Evolutionary conservation across 176 grass and related monocot species (phyloP), one percentile per base, ranked within the genome.

Genomic region (Oryza glaberrima): DNA sequence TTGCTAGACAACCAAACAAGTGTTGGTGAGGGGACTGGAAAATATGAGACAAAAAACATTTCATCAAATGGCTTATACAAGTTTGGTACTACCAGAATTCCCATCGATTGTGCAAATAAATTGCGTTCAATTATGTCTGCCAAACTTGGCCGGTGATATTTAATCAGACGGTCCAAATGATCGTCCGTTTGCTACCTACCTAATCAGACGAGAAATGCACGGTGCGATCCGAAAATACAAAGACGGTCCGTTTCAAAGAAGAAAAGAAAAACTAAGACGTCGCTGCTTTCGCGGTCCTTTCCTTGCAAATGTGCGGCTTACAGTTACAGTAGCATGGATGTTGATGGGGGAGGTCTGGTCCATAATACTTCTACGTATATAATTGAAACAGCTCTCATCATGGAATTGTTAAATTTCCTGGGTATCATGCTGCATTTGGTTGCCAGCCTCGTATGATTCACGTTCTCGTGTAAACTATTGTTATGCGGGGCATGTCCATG

Each of bases 391-490:
- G 6, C 65, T 35, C 17, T 14, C 49, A 7, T 85, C 19, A 36
- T 67, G 61, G 65, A 61, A n/a, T 70, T 71, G 38, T 58, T 40
- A 84, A 85, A 47, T 11, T 48, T 68, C 11, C 7, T 32, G n/a
- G 12, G 22, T 16, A 70, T 28, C 34, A 3, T 58, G 47, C 45
- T 58, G 49, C 58, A 7, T 56, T 61, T 32, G 58, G 45, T 48
- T 81, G 79, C 35, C 54, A 36, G 16, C 72, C 80, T 43, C 77
- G 71, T 65, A 38, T 81, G 82, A 12, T 81, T 76, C 40, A 82
- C 79, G 83, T 73, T 82, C n/a, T 4, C 0, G 72, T 12, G 44
- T 77, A 71, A 63, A 64, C 40, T n/a, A 78, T 8, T 76, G 65
- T 64, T 41, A 48, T 49, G 77, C 36, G 4, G 65, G 20, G 63